Percentiles rank a stretch among this genome's conserved stretches.
phyloP scores from a whole-genome alignment of 192 early-diverging fungal species.

The Oehlia diaphana region DNA sequence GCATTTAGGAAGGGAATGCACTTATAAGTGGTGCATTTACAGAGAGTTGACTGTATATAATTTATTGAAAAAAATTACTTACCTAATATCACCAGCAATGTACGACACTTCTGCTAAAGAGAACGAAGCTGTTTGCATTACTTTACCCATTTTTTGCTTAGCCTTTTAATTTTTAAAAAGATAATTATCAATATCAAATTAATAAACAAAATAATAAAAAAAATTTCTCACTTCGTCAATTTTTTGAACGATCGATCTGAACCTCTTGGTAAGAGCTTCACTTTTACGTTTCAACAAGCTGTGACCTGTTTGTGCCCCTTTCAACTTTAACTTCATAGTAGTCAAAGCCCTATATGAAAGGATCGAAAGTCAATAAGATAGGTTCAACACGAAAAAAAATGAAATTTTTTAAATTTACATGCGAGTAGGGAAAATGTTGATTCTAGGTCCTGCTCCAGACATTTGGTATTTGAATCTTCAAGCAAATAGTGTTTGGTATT shows the following conservation, averaged over 20 bases:
- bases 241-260: constrained; percentile 91
- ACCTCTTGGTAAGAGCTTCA: constrained; percentile 94
- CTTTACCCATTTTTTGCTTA: constrained; percentile 97
- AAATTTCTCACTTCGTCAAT: constrained; percentile 83
- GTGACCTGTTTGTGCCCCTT: constrained; percentile 98
- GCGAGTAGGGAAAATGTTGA: constrained; percentile 31
- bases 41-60: too few relatives aligned
- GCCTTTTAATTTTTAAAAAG: constrained; percentile 53
- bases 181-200: neutral
- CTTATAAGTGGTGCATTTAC: too few relatives aligned
- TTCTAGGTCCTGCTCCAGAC: constrained; percentile 27
- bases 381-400: neutral
- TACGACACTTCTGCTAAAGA: constrained; percentile 98
- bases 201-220: constrained; percentile 30
- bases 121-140: constrained; percentile 98
- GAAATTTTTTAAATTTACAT: neutral
- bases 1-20: too few relatives aligned
- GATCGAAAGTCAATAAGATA: neutral
- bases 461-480: constrained; percentile 1
- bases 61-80: neutral
- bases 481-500: neutral
- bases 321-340: constrained; percentile 91
- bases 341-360: constrained; percentile 79
- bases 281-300: constrained; percentile 96
- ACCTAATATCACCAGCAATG: constrained; percentile 95